phyloP scores from a whole-genome alignment of 1,139 yeast species.

The Debaryomyces singareniensis region DNA sequence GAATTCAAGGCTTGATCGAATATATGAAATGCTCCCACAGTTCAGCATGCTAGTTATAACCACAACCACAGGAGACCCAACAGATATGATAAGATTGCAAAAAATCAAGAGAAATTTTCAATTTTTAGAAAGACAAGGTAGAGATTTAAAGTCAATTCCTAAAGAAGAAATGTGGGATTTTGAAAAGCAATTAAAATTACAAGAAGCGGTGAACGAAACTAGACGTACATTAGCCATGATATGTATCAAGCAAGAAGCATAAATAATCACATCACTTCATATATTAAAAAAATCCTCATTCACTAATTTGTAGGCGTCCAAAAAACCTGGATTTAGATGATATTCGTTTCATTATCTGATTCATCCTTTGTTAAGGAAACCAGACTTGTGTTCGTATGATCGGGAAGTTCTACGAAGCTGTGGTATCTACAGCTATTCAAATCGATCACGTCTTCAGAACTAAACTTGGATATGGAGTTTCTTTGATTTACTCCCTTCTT shows the following conservation, averaged over 20 bases:
- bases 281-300: neutral
- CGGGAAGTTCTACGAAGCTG: constrained; percentile 11
- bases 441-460: constrained; percentile 22
- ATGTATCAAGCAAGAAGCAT: neutral
- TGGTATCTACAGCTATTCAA: constrained; percentile 25
- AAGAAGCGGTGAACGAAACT: constrained; percentile 39
- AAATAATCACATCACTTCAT: neutral
- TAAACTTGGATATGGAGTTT: constrained; percentile 9
- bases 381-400: too few relatives aligned
- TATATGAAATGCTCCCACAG: constrained; percentile 51
- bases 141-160: constrained; percentile 32
- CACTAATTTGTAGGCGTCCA: too few relatives aligned
- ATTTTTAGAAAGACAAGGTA: constrained; percentile 28
- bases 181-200: constrained; percentile 36
- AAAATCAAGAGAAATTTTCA: constrained; percentile 30
- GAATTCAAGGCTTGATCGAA: constrained; percentile 36
- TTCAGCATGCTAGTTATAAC: constrained; percentile 56
- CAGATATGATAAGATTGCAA: constrained; percentile 45
- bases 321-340: too few relatives aligned
- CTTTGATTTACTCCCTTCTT: constrained; percentile 19
- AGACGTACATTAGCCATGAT: constrained; percentile 40
- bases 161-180: constrained; percentile 48
- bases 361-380: too few relatives aligned
- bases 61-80: constrained; percentile 60
- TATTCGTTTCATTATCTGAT: too few relatives aligned